These are phyloP conservation scores for Peronospora belbahrii DNA, from an alignment of 352 stramenopile genomes.

Conservation along the genomic window DNA sequence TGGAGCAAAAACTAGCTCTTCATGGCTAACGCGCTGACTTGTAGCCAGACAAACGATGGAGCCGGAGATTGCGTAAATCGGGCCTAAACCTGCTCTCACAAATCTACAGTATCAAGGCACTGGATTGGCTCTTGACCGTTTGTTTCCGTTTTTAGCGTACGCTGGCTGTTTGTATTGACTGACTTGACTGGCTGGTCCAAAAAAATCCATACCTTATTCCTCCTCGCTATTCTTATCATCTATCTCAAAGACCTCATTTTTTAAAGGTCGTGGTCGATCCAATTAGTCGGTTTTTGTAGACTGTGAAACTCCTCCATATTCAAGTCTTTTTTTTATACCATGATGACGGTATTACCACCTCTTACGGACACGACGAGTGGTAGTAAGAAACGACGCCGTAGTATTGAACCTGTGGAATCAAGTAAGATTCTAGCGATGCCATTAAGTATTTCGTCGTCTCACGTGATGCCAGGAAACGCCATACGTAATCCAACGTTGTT, in stretches of 20 bases:
- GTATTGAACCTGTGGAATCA: conserved; percentile 48
- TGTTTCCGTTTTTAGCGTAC: conserved; percentile 10
- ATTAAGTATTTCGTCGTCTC: conserved; percentile 22
- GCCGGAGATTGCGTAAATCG: conserved; percentile 8
- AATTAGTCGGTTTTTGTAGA: not conserved
- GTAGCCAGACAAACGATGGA: conserved; percentile 4
- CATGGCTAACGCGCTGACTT: not conserved
- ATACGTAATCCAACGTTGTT: too few relatives aligned
- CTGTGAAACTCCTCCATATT: too few relatives aligned
- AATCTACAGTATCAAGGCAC: conserved; percentile 23
- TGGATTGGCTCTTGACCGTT: conserved; percentile 16
- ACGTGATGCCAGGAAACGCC: too few relatives aligned
- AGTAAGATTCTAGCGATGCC: conserved; percentile 52
- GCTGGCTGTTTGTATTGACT: conserved; percentile 20
- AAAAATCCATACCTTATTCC: conserved; percentile 29
- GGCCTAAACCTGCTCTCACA: conserved; percentile 19
- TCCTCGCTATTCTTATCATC: too few relatives aligned
- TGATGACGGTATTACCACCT: conserved; percentile 42
- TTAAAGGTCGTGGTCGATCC: conserved; percentile 12
- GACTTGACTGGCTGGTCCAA: conserved; percentile 18
- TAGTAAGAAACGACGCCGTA: conserved; percentile 60
- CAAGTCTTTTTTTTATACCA: conserved; percentile 12
- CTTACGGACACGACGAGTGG: conserved; percentile 21
- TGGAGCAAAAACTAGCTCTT: not conserved
- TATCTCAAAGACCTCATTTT: conserved; percentile 14